These are phyloP conservation scores for Aegilops tauschii DNA, from an alignment of 176 grass and related monocot genomes.

Conservation along the genomic window DNA sequence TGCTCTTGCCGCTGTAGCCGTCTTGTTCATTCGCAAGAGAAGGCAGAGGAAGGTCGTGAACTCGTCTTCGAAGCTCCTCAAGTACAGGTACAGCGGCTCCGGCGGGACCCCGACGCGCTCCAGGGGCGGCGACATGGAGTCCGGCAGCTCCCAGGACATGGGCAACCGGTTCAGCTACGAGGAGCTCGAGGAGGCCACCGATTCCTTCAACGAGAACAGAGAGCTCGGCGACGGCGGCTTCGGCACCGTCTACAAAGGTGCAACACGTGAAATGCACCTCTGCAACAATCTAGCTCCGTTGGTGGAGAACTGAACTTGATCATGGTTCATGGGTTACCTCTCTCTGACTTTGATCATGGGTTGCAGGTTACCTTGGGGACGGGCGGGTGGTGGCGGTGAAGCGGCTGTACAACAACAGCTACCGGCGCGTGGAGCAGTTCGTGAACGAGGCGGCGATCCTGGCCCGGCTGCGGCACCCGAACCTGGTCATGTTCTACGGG, in stretches of 20 bases:
- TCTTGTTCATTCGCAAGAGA: conserved; percentile 40
- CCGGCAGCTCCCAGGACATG: conserved; percentile 37
- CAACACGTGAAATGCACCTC: neutral
- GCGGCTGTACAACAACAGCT: conserved; percentile 80
- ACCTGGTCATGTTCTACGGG: conserved; percentile 86
- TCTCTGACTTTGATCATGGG: neutral
- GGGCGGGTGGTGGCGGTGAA: conserved; percentile 88
- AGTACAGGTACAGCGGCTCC: conserved; percentile 40
- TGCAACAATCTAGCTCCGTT: neutral
- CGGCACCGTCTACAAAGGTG: conserved; percentile 94
- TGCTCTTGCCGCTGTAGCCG: neutral
- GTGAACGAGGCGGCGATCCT: conserved; percentile 85
- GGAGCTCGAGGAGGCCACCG: conserved; percentile 80
- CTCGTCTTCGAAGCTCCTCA: conserved; percentile 60
- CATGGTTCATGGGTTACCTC: neutral
- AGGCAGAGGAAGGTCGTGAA: conserved; percentile 19
- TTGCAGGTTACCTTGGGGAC: conserved; percentile 64
- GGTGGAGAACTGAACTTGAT: neutral
- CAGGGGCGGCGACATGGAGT: conserved; percentile 43
- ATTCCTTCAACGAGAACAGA: conserved; percentile 53
- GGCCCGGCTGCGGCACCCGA: conserved; percentile 75
- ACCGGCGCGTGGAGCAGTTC: conserved; percentile 82
- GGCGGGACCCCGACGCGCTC: conserved; percentile 31
- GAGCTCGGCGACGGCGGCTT: conserved; percentile 91
- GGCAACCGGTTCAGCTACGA: conserved; percentile 66